Conservation (phyloP, 2,329 filamentous ascomycete species). For the Phyllosticta ampelicida region DNA sequence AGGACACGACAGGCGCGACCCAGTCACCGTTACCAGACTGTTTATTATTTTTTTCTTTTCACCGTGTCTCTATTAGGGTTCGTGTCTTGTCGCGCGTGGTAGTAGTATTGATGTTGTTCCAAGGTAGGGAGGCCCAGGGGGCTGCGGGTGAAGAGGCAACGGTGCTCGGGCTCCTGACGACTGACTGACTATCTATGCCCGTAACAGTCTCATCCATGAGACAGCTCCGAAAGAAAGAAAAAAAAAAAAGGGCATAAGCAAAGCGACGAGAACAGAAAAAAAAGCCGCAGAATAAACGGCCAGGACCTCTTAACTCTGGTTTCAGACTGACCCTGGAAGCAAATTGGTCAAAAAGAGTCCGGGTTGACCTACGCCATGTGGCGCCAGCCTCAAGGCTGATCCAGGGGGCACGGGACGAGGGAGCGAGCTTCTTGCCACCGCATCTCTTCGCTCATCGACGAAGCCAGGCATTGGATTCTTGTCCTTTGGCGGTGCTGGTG, state of each 20-base stretch:
- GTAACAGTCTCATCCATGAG: not conserved
- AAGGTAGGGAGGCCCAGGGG: too few species aligned
- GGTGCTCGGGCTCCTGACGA: too few species aligned
- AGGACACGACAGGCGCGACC: too few species aligned
- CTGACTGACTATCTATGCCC: too few species aligned
- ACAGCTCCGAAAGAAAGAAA: not conserved
- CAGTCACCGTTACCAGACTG: too few species aligned
- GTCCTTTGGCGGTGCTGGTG: not conserved
- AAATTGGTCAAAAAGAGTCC: not conserved
- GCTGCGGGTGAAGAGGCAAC: too few species aligned
- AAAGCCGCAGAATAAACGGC: not conserved
- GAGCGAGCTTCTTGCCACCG: not conserved
- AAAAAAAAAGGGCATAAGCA: not conserved
- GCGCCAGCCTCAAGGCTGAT: not conserved
- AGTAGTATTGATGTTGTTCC: too few species aligned
- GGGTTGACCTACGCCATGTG: not conserved
- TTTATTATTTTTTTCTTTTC: too few species aligned
- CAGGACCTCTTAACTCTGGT: not conserved
- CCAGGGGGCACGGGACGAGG: not conserved
- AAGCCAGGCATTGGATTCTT: not conserved
- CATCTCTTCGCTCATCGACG: not conserved
- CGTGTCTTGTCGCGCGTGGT: too few species aligned
- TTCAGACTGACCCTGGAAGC: not conserved
- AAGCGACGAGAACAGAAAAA: not conserved
- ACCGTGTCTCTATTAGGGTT: too few species aligned